Percentiles rank a stretch among this genome's conserved stretches.
Conservation (phyloP, 192 early-diverging fungal genomes). For the Lunasporangiospora selenospora region DNA sequence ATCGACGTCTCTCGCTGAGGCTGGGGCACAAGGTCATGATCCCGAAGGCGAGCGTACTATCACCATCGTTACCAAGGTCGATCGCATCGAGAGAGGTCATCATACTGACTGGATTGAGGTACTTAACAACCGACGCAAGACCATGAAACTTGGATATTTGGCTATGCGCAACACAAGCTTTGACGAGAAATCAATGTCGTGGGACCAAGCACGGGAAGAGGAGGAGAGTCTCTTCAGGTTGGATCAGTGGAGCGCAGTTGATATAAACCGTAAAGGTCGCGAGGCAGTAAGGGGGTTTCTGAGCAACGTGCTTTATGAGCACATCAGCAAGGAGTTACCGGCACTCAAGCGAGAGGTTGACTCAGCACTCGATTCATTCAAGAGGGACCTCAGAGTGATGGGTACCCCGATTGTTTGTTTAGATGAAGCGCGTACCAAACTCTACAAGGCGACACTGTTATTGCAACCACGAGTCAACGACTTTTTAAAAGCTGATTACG, state of each 20-base stretch:
- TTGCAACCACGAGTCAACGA: neutral
- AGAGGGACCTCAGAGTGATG: neutral
- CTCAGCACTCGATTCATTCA: neutral
- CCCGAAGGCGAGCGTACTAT: constrained; percentile 10
- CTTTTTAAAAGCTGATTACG: constrained; percentile 14
- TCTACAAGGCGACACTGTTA: neutral
- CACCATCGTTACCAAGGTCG: constrained; percentile 19
- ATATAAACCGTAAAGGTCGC: constrained; percentile 9
- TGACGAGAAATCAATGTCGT: neutral
- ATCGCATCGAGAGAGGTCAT: neutral
- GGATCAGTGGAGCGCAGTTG: neutral
- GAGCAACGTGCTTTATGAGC: constrained; percentile 8
- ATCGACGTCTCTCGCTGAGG: neutral
- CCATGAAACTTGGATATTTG: constrained; percentile 17
- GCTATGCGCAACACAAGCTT: constrained; percentile 4
- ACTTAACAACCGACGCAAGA: constrained; percentile 4
- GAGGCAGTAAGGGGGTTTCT: constrained; percentile 7
- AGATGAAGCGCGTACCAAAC: neutral
- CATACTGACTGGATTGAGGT: neutral
- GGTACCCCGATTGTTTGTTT: constrained; percentile 1
- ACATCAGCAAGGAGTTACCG: constrained; percentile 17
- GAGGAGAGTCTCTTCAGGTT: constrained; percentile 7
- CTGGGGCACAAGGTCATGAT: neutral
- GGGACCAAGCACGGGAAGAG: constrained; percentile 1
- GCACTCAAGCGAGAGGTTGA: constrained; percentile 10